Base-by-base conservation (phyloP, 768 basidiomycete genomes). In the Trametes cingulata region DNA sequence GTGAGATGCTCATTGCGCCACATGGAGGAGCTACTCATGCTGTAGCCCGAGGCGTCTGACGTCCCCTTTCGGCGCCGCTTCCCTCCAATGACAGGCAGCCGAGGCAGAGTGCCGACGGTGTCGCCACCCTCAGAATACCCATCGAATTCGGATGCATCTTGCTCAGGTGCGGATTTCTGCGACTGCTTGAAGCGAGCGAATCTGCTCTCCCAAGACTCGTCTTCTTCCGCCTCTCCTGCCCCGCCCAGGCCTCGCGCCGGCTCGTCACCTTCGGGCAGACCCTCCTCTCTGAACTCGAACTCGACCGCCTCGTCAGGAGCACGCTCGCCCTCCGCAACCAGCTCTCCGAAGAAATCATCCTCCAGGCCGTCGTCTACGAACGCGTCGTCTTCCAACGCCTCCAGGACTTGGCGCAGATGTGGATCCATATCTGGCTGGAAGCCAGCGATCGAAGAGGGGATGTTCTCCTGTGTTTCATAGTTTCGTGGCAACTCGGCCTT, bases 11-110 rank as follows among this genome's bases (percentile, higher is more conserved):
- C 90, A 64, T 92, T 98, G 45, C 97, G 85, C 75, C 85, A 91
- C 91, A 98, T 93, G 14, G 93, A 93, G 3, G 93, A 94, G 67
- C 93, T 95, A 72, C 91, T 96, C 95, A 99, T 98, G 71, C 90
- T 93, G 79, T 96, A 96, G 13, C 93, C 95, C 20, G 92, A 93
- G 9, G 92, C 94, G 63, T 93, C 90, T 51, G 91, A 93, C 0
- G 85, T 79, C 3, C 86, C 87, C 66, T 86, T 86, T 64, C 85
- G 79, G 63, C 85, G 79, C 69, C 86, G 82, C 75, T 85, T 88
- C 6, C 89, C 88, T 15, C 93, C 90, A 49, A 87, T 79, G 56
- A 96, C 89, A n/a, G 87, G 85, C 65, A 94, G 81, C 50, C 78
- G 79, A 12, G 88, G 90, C 9, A 98, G 74, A 2, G 82, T 83